Base-by-base conservation (phyloP, 257 asterid species). In the Nicotiana tomentosiformis region DNA sequence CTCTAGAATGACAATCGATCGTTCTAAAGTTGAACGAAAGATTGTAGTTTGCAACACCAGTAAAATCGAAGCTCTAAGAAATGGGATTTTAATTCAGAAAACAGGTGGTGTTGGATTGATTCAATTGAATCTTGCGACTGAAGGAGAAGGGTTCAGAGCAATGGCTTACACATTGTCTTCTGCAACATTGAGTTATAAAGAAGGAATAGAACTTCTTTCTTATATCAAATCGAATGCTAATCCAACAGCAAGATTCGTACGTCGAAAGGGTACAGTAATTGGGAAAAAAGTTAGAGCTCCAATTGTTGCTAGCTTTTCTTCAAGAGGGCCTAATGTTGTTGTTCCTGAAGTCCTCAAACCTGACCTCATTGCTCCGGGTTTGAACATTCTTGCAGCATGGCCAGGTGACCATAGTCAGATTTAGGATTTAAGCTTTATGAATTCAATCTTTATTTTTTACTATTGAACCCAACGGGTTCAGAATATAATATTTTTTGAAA, bases 331-430 rank as follows among this genome's bases (percentile, higher is more conserved):
- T 2, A 67, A 53, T 53, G 5, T 3, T 15, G 23, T 53, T 15
- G 68, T 32, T 66, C 78, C 84, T 8, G 67, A 55, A 49, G 39
- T 66, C n/a, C 66, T 66, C 30, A 81, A 81, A 53, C 84, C 84
- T 5, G 84, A 81, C 33, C 11, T 81, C 3, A 35, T 81, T 7
- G 84, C 78, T 46, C 84, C 84, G 0, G 79, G 79, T 12, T 39
- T 81, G n/a, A 55, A 81, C 68, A 81, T 77, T 55, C 81, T 81
- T 30, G 83, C 83, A 1, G 83, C 83, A 14, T 80, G 66, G 78
- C 77, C 83, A 39, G 49, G 39, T 62, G 3, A 62, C 16, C 8
- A 62, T 3, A 23, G 17, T 1, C 17, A 8, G 2, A 23, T 62
- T 3, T 17, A 1, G 17, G 8, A 23, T 62, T 23, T 23, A 62